Percentiles rank a stretch among this genome's conserved stretches.
phyloP scores from a whole-genome alignment of 179 eudicot genomes.

The Beta corolliflora region DNA sequence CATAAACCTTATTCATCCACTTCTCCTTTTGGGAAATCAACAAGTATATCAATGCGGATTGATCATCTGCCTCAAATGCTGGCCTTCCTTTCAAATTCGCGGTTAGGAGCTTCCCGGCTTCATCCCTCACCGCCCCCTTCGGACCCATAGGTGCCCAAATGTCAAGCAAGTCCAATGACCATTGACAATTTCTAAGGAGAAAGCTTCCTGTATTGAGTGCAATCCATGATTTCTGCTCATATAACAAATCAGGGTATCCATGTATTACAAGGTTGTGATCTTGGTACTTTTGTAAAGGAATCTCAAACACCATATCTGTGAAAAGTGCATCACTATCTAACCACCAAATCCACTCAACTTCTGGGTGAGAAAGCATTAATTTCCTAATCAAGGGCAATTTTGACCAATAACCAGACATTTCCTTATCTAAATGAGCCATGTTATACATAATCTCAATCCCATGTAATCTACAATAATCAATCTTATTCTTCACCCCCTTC shows the following conservation, averaged over 20 bases:
- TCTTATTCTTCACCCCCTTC: constrained; percentile 75
- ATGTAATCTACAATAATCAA: constrained; percentile 84
- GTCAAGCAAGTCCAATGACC: constrained; percentile 85
- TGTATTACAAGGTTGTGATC: constrained; percentile 62
- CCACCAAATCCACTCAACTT: constrained; percentile 97
- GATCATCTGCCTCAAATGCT: constrained; percentile 86
- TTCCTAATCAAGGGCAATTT: constrained; percentile 72
- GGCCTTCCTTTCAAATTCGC: constrained; percentile 76
- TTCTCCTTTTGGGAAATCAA: constrained; percentile 43
- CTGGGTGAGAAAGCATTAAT: constrained; percentile 84
- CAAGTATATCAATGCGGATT: constrained; percentile 81
- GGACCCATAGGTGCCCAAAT: constrained; percentile 96
- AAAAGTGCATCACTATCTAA: constrained; percentile 91
- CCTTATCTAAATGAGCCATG: constrained; percentile 77
- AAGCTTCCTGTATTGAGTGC: constrained; percentile 86
- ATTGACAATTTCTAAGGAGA: constrained; percentile 71
- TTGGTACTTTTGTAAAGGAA: constrained; percentile 54
- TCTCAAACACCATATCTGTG: constrained; percentile 79
- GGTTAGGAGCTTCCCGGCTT: constrained; percentile 74
- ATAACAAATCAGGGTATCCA: constrained; percentile 73
- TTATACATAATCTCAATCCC: constrained; percentile 82
- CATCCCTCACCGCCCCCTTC: constrained; percentile 66
- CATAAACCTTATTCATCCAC: constrained; percentile 69
- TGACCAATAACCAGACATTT: constrained; percentile 81
- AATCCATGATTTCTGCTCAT: constrained; percentile 75